Base-by-base conservation (phyloP, 306 rosid species). In the Abrus pulchellus region DNA sequence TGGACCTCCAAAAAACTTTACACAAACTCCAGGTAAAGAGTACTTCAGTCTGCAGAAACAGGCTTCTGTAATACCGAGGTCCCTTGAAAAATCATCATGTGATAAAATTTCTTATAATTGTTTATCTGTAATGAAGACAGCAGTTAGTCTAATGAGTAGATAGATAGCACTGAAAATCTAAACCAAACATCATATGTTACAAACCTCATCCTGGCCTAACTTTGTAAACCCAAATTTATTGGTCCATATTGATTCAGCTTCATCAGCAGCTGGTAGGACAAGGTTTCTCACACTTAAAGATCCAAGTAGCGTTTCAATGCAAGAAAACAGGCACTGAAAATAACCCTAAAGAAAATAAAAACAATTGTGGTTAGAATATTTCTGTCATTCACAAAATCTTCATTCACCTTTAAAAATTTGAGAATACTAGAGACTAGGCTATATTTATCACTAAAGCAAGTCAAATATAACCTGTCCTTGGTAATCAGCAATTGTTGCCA, bases 201-300 rank as follows among this genome's bases (percentile, higher is more conserved):
- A 32, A 69, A 92, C 99, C 97, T 92, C 90, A 0, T 87, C 95
- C 7, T 54, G 87, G 49, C 84, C 76, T n/a, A 90, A 73, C 88
- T 86, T 96, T n/a, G 77, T 73, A 76, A 96, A 96, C 48, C 94
- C 97, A 81, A 96, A 93, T 86, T 94, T 96, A 32, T 85, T 89
- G 2, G 86, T 93, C 98, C 99, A 96, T 78, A 96, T 89, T 59
- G 94, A 87, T 85, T 86, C 92, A 10, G 99, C 97, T 83, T 93
- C 98, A 7, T 87, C 97, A 3, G 98, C 99, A 7, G 99, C 97
- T 3, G 99, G 99, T 57, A 96, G 89, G 74, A 96, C 90, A 49
- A 96, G 89, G 59, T 78, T 80, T 82, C 59, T 89, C 81, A 93
- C 97, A 2, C 83, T 86, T 74, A 93, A 74, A 56, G 90, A 88